These are phyloP conservation scores for Naganishia sp. DNA, from an alignment of 1,284 basidiomycete species.

Conservation along the genomic window DNA sequence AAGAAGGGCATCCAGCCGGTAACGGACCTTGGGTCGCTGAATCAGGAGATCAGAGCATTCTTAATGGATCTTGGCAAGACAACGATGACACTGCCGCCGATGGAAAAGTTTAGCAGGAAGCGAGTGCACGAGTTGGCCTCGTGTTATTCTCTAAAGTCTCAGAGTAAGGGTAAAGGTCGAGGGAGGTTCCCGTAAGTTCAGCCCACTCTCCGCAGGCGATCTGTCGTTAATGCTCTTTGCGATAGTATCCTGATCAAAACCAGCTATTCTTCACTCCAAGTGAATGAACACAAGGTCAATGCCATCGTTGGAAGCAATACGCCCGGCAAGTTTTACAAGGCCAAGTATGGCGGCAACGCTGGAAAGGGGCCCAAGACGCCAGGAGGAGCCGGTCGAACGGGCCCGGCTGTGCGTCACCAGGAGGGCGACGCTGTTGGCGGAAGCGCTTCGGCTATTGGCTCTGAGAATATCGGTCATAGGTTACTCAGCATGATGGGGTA, in stretches of 20 bases:
- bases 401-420: slow-evolving; percentile 40
- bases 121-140: slow-evolving; percentile 73
- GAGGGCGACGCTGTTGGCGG: slow-evolving; percentile 53
- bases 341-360: slow-evolving; percentile 39
- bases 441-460: slow-evolving; percentile 50
- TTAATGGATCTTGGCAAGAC: slow-evolving; percentile 59
- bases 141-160: slow-evolving; percentile 73
- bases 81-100: slow-evolving; percentile 71
- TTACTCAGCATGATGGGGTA: slow-evolving; percentile 53
- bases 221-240: slow-evolving; percentile 1
- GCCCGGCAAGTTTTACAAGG: slow-evolving; percentile 49
- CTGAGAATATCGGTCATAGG: slow-evolving; percentile 53
- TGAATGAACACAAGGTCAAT: slow-evolving; percentile 60
- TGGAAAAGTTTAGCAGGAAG: slow-evolving; percentile 69
- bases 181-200: slow-evolving; percentile 57
- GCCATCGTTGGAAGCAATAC: slow-evolving; percentile 36
- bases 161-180: slow-evolving; percentile 68
- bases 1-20: slow-evolving; percentile 33
- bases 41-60: slow-evolving; percentile 71
- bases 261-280: slow-evolving; percentile 61
- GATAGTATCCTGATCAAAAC: slow-evolving; percentile 69
- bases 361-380: slow-evolving; percentile 33
- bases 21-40: slow-evolving; percentile 56
- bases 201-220: background rate
- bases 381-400: slow-evolving; percentile 26